A percentile compares a stretch with the other conserved stretches of the same genome.
phyloP scores from a whole-genome alignment of 164 flowering plant species.

The Vitis rupestris region DNA sequence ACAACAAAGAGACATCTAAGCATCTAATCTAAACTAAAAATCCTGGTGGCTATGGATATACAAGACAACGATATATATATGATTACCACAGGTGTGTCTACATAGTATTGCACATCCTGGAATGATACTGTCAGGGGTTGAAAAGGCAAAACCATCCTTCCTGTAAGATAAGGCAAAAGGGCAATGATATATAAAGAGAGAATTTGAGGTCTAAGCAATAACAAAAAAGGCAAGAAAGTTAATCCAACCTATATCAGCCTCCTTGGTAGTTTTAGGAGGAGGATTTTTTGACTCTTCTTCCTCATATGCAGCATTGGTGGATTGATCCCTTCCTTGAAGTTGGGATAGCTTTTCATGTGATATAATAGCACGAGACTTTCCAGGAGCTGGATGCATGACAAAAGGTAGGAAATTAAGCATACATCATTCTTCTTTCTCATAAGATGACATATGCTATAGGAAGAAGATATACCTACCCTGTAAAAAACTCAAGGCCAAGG shows the following conservation, averaged over 20 bases:
- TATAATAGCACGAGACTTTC: constrained; percentile 50
- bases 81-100: constrained; percentile 63
- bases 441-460: neutral
- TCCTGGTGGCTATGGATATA: neutral
- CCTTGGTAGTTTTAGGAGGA: constrained; percentile 6
- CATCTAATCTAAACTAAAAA: neutral
- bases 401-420: neutral
- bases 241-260: constrained; percentile 36
- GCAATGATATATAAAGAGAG: neutral
- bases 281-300: constrained; percentile 14
- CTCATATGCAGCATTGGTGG: constrained; percentile 1
- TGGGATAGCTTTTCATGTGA: constrained; percentile 53
- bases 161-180: constrained; percentile 26
- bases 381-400: constrained; percentile 41
- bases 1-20: constrained; percentile 6
- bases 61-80: neutral
- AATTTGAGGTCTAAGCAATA: too few species aligned
- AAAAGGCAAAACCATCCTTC: constrained; percentile 58
- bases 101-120: constrained; percentile 57
- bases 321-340: constrained; percentile 29
- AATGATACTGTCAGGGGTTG: constrained; percentile 56
- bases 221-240: neutral
- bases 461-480: constrained; percentile 37
- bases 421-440: neutral
- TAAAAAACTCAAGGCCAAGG: constrained; percentile 48